Conservation (phyloP, 208 protist species). For the Porcisia hertigi region DNA sequence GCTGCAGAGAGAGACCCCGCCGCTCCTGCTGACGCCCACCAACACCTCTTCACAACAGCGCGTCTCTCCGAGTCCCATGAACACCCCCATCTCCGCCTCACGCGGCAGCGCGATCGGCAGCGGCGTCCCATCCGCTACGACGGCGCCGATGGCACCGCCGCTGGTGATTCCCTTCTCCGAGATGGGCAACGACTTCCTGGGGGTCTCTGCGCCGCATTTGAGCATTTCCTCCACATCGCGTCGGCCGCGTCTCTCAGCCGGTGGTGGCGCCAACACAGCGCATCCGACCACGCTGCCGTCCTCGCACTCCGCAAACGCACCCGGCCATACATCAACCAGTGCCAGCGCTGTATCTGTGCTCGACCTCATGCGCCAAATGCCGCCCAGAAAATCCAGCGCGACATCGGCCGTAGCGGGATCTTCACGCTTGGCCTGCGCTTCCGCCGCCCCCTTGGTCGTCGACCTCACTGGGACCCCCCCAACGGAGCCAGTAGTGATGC, state of each 20-base stretch:
- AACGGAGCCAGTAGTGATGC: not conserved
- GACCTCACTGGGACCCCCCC: constrained; percentile 9
- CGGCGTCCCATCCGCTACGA: too few species aligned
- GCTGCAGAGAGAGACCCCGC: not conserved
- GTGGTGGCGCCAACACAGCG: not conserved
- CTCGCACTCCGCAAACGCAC: not conserved
- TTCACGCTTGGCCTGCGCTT: not conserved
- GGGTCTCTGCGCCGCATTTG: too few species aligned
- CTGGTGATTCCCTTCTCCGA: constrained; percentile 22
- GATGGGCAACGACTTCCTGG: constrained; percentile 11
- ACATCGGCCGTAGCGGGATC: not conserved
- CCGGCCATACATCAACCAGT: not conserved
- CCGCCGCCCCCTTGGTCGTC: constrained; percentile 1
- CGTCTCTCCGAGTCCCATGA: not conserved
- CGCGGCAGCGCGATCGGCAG: not conserved
- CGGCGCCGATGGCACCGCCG: not conserved
- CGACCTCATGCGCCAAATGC: constrained; percentile 23
- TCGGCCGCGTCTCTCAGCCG: constrained; percentile 3
- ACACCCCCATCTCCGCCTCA: constrained; percentile 6
- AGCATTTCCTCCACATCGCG: not conserved
- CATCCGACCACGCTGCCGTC: not conserved
- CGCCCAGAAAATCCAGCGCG: not conserved
- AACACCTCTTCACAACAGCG: constrained; percentile 11
- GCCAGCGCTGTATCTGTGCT: constrained; percentile 22
- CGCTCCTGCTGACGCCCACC: constrained; percentile 17